A percentile compares a stretch with the other conserved stretches of the same genome.
Evolutionary conservation across 805 yeast species (phyloP).

Genomic region (Nakazawaea laoshanensis): DNA sequence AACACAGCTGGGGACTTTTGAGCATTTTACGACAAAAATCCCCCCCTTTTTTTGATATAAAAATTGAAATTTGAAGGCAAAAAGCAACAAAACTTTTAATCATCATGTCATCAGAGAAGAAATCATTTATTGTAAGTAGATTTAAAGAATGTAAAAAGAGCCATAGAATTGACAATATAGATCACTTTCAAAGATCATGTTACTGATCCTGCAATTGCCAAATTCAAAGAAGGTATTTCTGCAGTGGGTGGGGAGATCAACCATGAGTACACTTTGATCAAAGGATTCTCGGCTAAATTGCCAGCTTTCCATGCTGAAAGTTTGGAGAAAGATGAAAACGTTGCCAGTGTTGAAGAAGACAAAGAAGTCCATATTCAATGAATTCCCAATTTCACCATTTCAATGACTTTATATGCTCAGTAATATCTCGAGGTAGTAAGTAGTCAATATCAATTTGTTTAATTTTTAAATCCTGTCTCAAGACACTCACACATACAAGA

Average conservation of each 20-base stretch:
- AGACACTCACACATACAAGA: constrained; percentile 40
- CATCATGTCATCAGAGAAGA: constrained; percentile 15
- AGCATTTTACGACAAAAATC: neutral
- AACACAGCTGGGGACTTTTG: constrained; percentile 23
- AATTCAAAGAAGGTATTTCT: constrained; percentile 37
- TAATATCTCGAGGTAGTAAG: constrained; percentile 17
- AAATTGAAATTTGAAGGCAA: neutral
- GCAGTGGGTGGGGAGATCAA: constrained; percentile 54
- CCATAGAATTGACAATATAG: constrained; percentile 13
- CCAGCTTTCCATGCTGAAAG: constrained; percentile 43
- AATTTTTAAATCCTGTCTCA: constrained; percentile 15
- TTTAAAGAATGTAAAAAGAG: neutral
- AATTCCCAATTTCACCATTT: constrained; percentile 1
- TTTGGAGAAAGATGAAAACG: constrained; percentile 40
- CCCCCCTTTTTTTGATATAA: neutral
- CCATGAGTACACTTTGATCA: constrained; percentile 55
- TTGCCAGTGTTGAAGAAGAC: constrained; percentile 60
- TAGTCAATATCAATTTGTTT: constrained; percentile 20
- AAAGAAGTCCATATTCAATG: constrained; percentile 42
- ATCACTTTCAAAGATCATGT: constrained; percentile 30
- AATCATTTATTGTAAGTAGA: constrained; percentile 22
- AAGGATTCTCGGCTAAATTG: constrained; percentile 54
- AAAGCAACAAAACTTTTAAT: neutral
- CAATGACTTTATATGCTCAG: constrained; percentile 10
- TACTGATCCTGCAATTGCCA: constrained; percentile 21